phyloP scores from a whole-genome alignment of 1,139 yeast genomes.

The Candida glucosophila region DNA sequence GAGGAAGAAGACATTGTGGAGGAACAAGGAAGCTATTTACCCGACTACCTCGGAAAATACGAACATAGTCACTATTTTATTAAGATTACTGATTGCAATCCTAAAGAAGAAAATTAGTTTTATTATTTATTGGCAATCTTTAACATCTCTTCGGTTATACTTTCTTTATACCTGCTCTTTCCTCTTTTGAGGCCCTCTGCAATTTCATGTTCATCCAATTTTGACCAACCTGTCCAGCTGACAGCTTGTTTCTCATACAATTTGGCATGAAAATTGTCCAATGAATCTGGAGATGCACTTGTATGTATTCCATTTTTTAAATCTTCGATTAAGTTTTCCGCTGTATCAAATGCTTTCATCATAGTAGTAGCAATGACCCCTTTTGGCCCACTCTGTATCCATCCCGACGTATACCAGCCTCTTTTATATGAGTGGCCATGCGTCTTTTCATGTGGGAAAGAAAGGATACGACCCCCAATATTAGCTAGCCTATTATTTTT shows the following conservation, averaged over 20 bases:
- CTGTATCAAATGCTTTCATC: constrained; percentile 75
- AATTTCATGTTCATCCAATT: constrained; percentile 47
- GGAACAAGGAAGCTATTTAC: constrained; percentile 12
- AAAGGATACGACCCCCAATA: constrained; percentile 48
- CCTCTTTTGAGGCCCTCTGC: constrained; percentile 37
- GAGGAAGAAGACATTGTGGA: constrained; percentile 2
- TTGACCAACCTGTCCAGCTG: constrained; percentile 69
- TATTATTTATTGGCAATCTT: constrained; percentile 12
- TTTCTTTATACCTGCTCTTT: constrained; percentile 53
- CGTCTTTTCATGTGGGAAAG: constrained; percentile 14
- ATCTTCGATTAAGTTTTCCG: constrained; percentile 55
- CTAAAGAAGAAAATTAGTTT: constrained; percentile 2
- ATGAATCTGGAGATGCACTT: constrained; percentile 11
- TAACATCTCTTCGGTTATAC: constrained; percentile 43
- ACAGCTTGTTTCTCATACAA: constrained; percentile 23
- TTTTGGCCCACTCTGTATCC: constrained; percentile 84
- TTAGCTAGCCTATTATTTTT: constrained; percentile 49
- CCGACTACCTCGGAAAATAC: constrained; percentile 17
- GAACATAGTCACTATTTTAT: constrained; percentile 29
- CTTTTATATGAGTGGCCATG: constrained; percentile 17
- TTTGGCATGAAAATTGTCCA: constrained; percentile 1
- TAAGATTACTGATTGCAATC: constrained; percentile 25
- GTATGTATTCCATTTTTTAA: constrained; percentile 27
- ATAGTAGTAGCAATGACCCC: constrained; percentile 93
- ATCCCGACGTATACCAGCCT: constrained; percentile 78